Base-by-base conservation (phyloP, 768 basidiomycete genomes). In the Thelephora ganbajun region DNA sequence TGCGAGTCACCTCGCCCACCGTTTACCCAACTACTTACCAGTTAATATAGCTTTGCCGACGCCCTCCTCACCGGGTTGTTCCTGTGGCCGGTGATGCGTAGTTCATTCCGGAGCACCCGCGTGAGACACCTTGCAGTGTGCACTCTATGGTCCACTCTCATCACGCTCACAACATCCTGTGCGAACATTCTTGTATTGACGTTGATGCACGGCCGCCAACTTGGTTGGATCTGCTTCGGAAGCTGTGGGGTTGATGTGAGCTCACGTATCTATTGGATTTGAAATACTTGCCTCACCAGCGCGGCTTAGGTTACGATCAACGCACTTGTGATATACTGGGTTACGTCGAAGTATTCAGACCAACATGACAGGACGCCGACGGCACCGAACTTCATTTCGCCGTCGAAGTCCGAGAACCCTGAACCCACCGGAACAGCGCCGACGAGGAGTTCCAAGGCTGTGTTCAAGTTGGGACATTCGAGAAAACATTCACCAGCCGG, bases 81-180 rank as follows among this genome's bases (percentile, higher is more conserved):
- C 56, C 52, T 76, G 41, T 72, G 64, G 62, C 73, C 75, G 0
- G 59, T 77, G 2, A 47, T 64, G 11, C 59, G 64, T 14, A 57
- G 63, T 1, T 55, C 59, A 34, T 57, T 66, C 33, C 55, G 61
- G 42, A 69, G 58, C 39, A 47, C 56, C 3, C 58, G 58, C 0
- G 56, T 74, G 11, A 63, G 64, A 20, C 54, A 59, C 5, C 57
- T 74, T 35, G 68, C 73, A 1, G 46, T 58, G 9, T 63, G 72
- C 26, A 73, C 73, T 2, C 57, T 71, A 33, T 51, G 67, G 71
- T 72, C 74, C 0, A 65, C 75, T 0, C 52, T 61, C 16, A 61
- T 71, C 19, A 69, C 73, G 0, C 64, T 77, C 12, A 64, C 66
- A 11, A 75, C 75, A 5, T 74, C 73, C 11, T 66, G 69, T 34